phyloP scores from a whole-genome alignment of 495 filamentous ascomycete genomes.

The Emericellopsis terricola region DNA sequence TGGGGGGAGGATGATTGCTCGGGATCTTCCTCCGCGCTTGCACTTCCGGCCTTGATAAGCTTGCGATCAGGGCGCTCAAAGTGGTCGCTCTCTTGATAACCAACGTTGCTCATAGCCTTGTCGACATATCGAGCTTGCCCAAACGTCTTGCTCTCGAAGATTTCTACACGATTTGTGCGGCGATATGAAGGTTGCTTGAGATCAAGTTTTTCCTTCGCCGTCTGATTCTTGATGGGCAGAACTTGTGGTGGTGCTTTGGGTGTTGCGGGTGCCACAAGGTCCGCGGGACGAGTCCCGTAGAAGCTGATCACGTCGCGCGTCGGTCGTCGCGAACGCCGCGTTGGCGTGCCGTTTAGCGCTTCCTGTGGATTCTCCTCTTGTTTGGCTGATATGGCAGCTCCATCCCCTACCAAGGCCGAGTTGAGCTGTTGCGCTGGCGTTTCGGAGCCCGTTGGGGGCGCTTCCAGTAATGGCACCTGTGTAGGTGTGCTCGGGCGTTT shows the following conservation, averaged over 20 bases:
- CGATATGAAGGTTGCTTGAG: slow-evolving; percentile 40
- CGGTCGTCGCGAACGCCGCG: slow-evolving; percentile 25
- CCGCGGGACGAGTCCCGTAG: slow-evolving; percentile 24
- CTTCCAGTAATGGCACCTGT: too few relatives aligned
- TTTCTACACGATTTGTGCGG: slow-evolving; percentile 31
- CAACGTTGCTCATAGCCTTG: slow-evolving; percentile 80
- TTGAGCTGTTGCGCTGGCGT: slow-evolving; percentile 21
- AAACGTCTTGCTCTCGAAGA: slow-evolving; percentile 36
- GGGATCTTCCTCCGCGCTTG: slow-evolving; percentile 65
- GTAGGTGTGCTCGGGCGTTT: slow-evolving; percentile 24
- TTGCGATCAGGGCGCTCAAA: slow-evolving; percentile 60
- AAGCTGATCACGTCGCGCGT: slow-evolving; percentile 27
- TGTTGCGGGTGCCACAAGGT: slow-evolving; percentile 19
- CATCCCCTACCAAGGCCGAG: slow-evolving; percentile 11
- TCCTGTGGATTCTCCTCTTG: slow-evolving; percentile 6
- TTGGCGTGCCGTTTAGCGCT: slow-evolving; percentile 17
- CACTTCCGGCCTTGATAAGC: slow-evolving; percentile 59
- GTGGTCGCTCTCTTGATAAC: slow-evolving; percentile 85
- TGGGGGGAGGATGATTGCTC: slow-evolving; percentile 42
- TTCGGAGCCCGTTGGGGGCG: slow-evolving; percentile 13
- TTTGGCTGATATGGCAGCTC: slow-evolving; percentile 6
- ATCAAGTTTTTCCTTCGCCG: slow-evolving; percentile 39
- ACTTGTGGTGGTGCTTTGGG: slow-evolving; percentile 18
- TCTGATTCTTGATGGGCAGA: slow-evolving; percentile 33
- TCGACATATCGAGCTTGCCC: slow-evolving; percentile 51